phyloP scores from a whole-genome alignment of 306 rosid species.

The Vigna trinervia region DNA sequence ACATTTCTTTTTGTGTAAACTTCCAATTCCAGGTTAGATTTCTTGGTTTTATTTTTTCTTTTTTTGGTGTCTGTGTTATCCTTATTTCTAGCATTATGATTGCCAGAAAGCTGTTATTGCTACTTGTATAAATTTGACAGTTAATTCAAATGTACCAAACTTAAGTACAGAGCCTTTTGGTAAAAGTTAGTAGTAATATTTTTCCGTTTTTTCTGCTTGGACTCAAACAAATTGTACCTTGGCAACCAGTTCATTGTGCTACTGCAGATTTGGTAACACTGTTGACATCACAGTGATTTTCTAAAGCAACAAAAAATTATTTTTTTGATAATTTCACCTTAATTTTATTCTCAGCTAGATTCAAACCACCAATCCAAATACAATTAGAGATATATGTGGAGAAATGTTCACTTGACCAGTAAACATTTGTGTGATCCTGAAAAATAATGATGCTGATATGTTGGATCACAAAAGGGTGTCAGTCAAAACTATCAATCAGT shows the following conservation, averaged over 20 bases:
- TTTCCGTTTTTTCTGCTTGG: background rate
- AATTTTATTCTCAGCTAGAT: too few species aligned
- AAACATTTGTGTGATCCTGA: background rate
- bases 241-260: background rate
- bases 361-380: background rate
- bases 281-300: background rate
- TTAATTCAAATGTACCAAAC: constrained; percentile 1
- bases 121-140: constrained; percentile 3
- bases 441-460: background rate
- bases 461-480: background rate
- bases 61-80: background rate
- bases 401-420: background rate
- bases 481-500: background rate
- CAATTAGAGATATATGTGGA: too few species aligned
- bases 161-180: background rate
- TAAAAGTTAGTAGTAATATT: too few species aligned
- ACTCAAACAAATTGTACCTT: background rate
- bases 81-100: background rate
- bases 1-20: constrained; percentile 29
- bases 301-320: too few species aligned
- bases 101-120: background rate
- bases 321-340: too few species aligned
- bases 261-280: background rate
- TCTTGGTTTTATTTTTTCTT: background rate
- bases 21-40: background rate